These are phyloP conservation scores for Aspergillus fumigatiaffinis DNA, from an alignment of 2,329 filamentous ascomycete genomes.

Conservation along the genomic window DNA sequence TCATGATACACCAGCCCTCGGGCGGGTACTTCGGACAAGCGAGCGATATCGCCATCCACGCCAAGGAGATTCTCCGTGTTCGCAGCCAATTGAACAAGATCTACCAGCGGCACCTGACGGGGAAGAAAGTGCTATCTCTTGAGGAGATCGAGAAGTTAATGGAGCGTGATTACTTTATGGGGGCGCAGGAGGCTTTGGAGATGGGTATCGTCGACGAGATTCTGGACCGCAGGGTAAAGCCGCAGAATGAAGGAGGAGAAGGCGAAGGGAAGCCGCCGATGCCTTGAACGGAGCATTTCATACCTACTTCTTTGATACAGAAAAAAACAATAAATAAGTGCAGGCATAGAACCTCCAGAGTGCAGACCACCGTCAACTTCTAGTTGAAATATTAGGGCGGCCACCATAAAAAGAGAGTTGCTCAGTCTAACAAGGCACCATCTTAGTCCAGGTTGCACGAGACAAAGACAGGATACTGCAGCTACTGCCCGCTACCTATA, in stretches of 20 bases:
- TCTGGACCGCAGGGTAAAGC: conserved; percentile 48
- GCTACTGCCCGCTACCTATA: no score
- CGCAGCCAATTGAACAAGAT: conserved; percentile 85
- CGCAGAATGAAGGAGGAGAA: conserved; percentile 20
- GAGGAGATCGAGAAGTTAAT: conserved; percentile 90
- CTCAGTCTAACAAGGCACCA: no score
- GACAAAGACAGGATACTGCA: no score
- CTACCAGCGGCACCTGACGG: conserved; percentile 78
- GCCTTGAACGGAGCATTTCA: no score
- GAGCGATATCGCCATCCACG: conserved; percentile 89
- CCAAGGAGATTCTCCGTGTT: conserved; percentile 89
- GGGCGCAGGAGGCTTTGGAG: conserved; percentile 80
- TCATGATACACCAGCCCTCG: conserved; percentile 96
- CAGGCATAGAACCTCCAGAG: no score
- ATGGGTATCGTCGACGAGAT: conserved; percentile 92
- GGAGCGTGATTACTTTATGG: conserved; percentile 95
- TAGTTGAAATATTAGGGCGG: no score
- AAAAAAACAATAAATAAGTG: no score
- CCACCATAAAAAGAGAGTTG: no score
- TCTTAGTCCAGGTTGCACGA: no score
- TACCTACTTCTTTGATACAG: no score
- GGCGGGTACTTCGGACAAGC: conserved; percentile 68
- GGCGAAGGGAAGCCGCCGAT: conserved; percentile 21
- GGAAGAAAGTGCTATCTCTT: conserved; percentile 62
- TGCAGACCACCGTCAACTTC: no score